Conservation (phyloP, 805 yeast species). For the Saccharomycopsis fodiens region DNA sequence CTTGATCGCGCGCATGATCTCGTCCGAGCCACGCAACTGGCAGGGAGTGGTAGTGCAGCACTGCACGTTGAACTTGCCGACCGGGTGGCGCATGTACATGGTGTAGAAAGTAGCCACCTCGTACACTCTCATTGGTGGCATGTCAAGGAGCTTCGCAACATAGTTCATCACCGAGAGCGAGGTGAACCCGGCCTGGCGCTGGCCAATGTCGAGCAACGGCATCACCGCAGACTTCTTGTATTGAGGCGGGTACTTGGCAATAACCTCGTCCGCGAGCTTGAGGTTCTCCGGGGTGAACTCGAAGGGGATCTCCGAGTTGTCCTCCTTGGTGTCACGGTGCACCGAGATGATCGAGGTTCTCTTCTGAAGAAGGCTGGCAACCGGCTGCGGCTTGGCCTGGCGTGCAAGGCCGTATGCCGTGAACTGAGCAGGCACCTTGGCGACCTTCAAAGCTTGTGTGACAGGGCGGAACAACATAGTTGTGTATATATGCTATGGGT, state of each 20-base stretch:
- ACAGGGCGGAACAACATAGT: slow-evolving; percentile 18
- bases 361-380: neutral
- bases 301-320: slow-evolving; percentile 62
- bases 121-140: slow-evolving; percentile 92
- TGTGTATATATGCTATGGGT: neutral
- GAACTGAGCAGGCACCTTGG: slow-evolving; percentile 10
- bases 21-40: slow-evolving; percentile 76
- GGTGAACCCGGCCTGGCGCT: slow-evolving; percentile 80
- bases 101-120: slow-evolving; percentile 91
- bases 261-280: slow-evolving; percentile 61
- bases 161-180: slow-evolving; percentile 85
- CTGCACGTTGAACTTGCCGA: slow-evolving; percentile 79
- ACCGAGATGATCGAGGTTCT: slow-evolving; percentile 29
- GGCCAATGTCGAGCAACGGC: slow-evolving; percentile 83
- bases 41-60: slow-evolving; percentile 90
- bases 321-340: slow-evolving; percentile 64
- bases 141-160: slow-evolving; percentile 74
- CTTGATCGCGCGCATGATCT: slow-evolving; percentile 63
- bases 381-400: neutral
- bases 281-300: slow-evolving; percentile 62
- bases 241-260: slow-evolving; percentile 77
- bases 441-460: slow-evolving; percentile 17
- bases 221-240: slow-evolving; percentile 83
- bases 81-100: slow-evolving; percentile 80
- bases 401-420: slow-evolving; percentile 14